Base-by-base conservation (phyloP, 192 early-diverging fungal species). In the Backusella psychrophila region DNA sequence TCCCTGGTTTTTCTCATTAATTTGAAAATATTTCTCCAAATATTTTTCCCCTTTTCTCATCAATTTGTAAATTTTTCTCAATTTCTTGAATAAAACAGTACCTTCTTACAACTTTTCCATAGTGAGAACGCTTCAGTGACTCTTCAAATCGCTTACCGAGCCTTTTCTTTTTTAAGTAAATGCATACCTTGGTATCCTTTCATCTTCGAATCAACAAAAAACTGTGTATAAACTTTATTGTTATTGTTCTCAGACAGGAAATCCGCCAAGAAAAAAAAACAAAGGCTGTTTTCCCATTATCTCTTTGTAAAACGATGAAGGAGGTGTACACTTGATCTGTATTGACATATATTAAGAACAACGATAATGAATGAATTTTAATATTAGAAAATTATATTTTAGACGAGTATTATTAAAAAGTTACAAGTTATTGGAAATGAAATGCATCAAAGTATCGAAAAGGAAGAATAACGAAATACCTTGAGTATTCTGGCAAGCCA, bases 341-440 rank as follows among this genome's bases (percentile, higher is more conserved):
- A 49, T 49, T 49, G 46, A n/a, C 6, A 49, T 49, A 49, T 49
- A 59, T 11, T 11, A 59, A 59, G 8, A 12, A 2, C 53, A 59
- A 11, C 9, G 23, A 59, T 23, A 59, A 59, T 59, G 11, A 6
- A 26, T 59, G 9, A 2, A 59, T 59, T 59, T 59, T 59, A 59
- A 59, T 59, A 59, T 59, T 59, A 21, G 11, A 26, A 23, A 23
- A 59, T 59, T 59, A 7, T 59, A 59, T 21, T 59, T 59, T 59
- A 59, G 53, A 59, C 53, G 53, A 23, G 6, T 59, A 59, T 59
- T 59, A 59, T 59, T 59, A 59, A 59, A 59, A 23, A 59, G n/a
- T 1, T 23, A 59, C 53, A 26, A n/a, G 19, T 6, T 5, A 49
- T 49, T 49, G 46, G n/a, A 53, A 53, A 59, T 59, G 53, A 59